Percentiles rank a stretch among this genome's conserved stretches.
These are phyloP conservation scores for Hypsizygus marmoreus DNA, from an alignment of 768 basidiomycete species.

Conservation along the genomic window DNA sequence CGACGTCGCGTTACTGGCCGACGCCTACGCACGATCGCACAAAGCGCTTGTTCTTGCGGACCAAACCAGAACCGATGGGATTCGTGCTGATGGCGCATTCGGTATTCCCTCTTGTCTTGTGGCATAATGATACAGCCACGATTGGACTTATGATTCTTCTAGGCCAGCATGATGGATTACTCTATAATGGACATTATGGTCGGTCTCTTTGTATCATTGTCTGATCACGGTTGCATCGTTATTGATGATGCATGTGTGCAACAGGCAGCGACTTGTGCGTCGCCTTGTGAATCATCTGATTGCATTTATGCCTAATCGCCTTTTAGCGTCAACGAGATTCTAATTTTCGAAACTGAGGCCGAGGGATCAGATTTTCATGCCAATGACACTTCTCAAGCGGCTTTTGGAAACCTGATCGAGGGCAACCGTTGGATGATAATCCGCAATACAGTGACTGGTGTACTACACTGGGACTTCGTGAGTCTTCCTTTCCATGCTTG, in stretches of 20 bases:
- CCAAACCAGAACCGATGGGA: slow-evolving; percentile 58
- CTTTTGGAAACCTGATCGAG: slow-evolving; percentile 56
- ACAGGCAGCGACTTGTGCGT: slow-evolving; percentile 49
- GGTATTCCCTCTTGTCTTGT: slow-evolving; percentile 32
- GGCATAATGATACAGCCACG: neutral
- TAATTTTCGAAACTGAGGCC: slow-evolving; percentile 62
- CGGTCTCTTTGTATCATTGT: too few relatives aligned
- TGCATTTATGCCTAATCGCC: neutral
- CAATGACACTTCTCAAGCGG: slow-evolving; percentile 38
- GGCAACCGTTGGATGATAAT: slow-evolving; percentile 75
- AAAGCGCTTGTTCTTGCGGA: slow-evolving; percentile 54
- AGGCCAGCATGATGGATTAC: slow-evolving; percentile 62
- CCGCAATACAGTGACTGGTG: slow-evolving; percentile 53
- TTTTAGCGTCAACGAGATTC: slow-evolving; percentile 58
- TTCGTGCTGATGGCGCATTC: slow-evolving; percentile 54
- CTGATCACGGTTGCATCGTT: too few relatives aligned
- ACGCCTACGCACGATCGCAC: slow-evolving; percentile 56
- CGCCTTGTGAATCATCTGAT: neutral
- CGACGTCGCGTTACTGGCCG: slow-evolving; percentile 46
- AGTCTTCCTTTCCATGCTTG: slow-evolving; percentile 24
- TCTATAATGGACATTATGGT: slow-evolving; percentile 78
- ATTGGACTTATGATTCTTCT: slow-evolving; percentile 25
- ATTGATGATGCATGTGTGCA: neutral
- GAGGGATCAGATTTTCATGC: slow-evolving; percentile 62
- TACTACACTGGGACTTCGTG: slow-evolving; percentile 75